Evolutionary conservation across 345 rosid genomes (phyloP), one percentile per base, ranked within the genome.

Genomic region (Hibiscus syriacus): DNA sequence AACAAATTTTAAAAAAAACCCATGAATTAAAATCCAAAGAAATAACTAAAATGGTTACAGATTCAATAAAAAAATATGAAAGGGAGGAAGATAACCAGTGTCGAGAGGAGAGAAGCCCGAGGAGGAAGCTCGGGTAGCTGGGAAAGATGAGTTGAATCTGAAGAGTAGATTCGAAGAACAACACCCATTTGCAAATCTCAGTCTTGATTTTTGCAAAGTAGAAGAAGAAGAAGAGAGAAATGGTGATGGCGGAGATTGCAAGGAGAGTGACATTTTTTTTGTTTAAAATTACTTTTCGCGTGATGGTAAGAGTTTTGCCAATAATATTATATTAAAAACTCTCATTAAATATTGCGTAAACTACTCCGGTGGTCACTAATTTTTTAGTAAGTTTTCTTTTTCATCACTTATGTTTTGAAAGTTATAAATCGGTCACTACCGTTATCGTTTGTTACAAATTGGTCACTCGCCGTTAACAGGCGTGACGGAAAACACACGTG

Each of bases 191-290:
- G 57, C 45, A n/a, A 59, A 70, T 52, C 73, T 11, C 19, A 79
- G 63, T 57, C 70, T 82, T 78, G 76, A 77, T 79, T 78, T 78
- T 65, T 75, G 79, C 46, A 80, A 60, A 22, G n/a, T n/a, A n/a
- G 48, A 12, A 11, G 74, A n/a, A n/a, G n/a, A n/a, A n/a, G n/a
- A 72, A 72, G 85, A 76, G 79, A 80, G 79, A 78, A 84, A 68
- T 20, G 82, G 79, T 57, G 85, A 74, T 26, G 85, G 81, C 87
- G 98, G 92, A 92, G 90, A 78, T 79, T 77, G 90, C 97, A 92
- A 85, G 78, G 93, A 67, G 78, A 87, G 62, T 72, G 86, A 32
- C 98, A 89, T 89, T 70, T 77, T 76, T 56, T n/a, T n/a, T n/a
- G n/a, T n/a, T n/a, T n/a, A n/a, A n/a, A n/a, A n/a, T n/a, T n/a